Evolutionary conservation across 2,329 filamentous ascomycete species (phyloP), one percentile per base, ranked within the genome.

Genomic region (Pseudonectria buxi): DNA sequence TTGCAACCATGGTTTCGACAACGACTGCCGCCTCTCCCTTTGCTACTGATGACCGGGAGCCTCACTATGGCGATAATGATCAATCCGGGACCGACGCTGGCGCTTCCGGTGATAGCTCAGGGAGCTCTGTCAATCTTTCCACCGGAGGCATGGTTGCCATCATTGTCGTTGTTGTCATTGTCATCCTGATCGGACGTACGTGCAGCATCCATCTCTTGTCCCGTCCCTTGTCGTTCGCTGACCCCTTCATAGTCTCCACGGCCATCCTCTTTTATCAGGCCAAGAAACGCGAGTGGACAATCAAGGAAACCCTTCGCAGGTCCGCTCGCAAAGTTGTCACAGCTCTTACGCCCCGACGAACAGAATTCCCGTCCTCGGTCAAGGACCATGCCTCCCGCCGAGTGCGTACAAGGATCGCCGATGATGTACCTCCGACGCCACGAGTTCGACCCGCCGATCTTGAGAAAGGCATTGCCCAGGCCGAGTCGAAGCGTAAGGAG

Each of bases 221-320:
- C 22, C 10, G 10, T n/a, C 18, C 16, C 30, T 32, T 16, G 10
- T 33, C 9, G 24, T 47, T 53, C 34, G 54, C 40, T 33, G 24
- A 10, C 4, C n/a, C n/a, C n/a, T n/a, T n/a, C 14, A 27, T 46
- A 83, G 83, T 81, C 43, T 70, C 69, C 14, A 81, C 74, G 24
- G 75, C 78, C 3, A 64, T 77, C 3, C 74, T 92, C 18, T 94
- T 84, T 65, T 86, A 81, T 58, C 58, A 90, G 26, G 83, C 86
- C 36, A 92, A 92, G 69, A 88, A 86, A 65, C 77, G 81, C 30
- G 84, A 89, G 59, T 92, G 86, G 86, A 83, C 80, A 46, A 68
- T 92, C 47, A 76, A 80, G 39, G 77, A 85, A 55, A 83, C 72
- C 22, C 69, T 94, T 38, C 74, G 81, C 36, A 76, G 75, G 45